These are phyloP conservation scores for Coleophoma eucalyptorum DNA, from an alignment of 2,329 filamentous ascomycete genomes.

Conservation along the genomic window DNA sequence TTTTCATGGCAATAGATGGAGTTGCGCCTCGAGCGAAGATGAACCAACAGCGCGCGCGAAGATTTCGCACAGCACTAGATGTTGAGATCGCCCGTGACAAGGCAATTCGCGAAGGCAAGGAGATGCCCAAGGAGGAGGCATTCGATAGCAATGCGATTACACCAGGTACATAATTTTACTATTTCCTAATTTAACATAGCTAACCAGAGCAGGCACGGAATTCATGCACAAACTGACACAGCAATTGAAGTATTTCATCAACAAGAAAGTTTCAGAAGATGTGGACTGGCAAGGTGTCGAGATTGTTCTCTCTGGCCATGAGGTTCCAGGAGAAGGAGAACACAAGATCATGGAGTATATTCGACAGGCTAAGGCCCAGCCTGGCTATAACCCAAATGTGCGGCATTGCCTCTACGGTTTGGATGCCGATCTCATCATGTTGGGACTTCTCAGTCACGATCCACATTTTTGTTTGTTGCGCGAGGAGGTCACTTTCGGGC, in stretches of 20 bases:
- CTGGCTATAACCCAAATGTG: constrained; percentile 86
- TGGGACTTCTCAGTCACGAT: constrained; percentile 94
- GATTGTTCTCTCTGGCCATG: constrained; percentile 93
- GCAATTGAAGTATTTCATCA: constrained; percentile 97
- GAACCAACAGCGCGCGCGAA: constrained; percentile 96
- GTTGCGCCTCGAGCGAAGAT: constrained; percentile 98
- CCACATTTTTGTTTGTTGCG: constrained; percentile 96
- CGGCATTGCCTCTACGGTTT: constrained; percentile 96
- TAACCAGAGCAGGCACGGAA: constrained; percentile 57
- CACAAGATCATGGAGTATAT: constrained; percentile 99
- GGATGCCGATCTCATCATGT: constrained; percentile 97
- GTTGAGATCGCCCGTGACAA: constrained; percentile 87
- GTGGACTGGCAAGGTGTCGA: constrained; percentile 97
- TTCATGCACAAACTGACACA: constrained; percentile 97
- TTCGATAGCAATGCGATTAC: constrained; percentile 99
- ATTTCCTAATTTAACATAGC: background rate
- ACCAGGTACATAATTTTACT: constrained; percentile 51
- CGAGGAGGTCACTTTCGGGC: constrained; percentile 96
- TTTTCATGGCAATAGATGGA: constrained; percentile 99
- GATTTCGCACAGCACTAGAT: constrained; percentile 92
- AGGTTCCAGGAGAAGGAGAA: constrained; percentile 96
- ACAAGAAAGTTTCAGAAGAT: constrained; percentile 97
- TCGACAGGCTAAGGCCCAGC: constrained; percentile 92
- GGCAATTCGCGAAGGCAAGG: constrained; percentile 81
- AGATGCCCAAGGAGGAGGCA: constrained; percentile 90